These are phyloP conservation scores for Monosporascus ibericus DNA, from an alignment of 2,329 filamentous ascomycete genomes.

Conservation along the genomic window DNA sequence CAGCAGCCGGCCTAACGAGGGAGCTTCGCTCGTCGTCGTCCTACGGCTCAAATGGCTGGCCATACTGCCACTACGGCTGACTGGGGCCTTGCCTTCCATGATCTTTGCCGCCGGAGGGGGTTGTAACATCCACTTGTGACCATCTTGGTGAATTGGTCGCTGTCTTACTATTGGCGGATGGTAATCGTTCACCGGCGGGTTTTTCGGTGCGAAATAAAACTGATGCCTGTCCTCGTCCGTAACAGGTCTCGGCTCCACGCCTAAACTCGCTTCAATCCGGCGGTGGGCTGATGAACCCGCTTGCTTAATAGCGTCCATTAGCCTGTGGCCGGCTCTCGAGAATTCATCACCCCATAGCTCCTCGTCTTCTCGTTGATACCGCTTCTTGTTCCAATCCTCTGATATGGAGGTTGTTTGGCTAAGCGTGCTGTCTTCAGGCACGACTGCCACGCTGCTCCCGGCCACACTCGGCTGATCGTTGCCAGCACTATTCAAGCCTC, in stretches of 20 bases:
- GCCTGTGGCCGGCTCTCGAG: slow-evolving; percentile 45
- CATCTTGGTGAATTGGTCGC: slow-evolving; percentile 61
- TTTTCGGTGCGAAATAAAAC: slow-evolving; percentile 55
- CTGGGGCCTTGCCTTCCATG: slow-evolving; percentile 80
- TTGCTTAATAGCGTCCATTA: slow-evolving; percentile 54
- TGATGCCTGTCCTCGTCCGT: slow-evolving; percentile 45
- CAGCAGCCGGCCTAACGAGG: slow-evolving; percentile 36
- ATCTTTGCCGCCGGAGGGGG: slow-evolving; percentile 83
- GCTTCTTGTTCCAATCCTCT: slow-evolving; percentile 68
- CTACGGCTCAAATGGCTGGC: slow-evolving; percentile 43
- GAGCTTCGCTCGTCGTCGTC: slow-evolving; percentile 36
- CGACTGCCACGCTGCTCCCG: slow-evolving; percentile 27
- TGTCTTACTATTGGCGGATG: slow-evolving; percentile 80
- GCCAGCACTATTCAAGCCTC: slow-evolving; percentile 52
- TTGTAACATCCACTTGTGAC: slow-evolving; percentile 86
- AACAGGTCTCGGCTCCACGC: slow-evolving; percentile 45
- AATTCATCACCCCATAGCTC: slow-evolving; percentile 70
- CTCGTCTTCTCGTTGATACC: slow-evolving; percentile 85
- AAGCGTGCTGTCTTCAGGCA: slow-evolving; percentile 39
- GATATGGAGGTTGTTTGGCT: slow-evolving; percentile 29
- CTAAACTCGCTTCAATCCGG: slow-evolving; percentile 45
- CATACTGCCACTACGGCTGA: slow-evolving; percentile 56
- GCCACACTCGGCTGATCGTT: slow-evolving; percentile 41
- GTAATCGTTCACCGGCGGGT: slow-evolving; percentile 77
- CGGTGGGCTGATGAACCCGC: slow-evolving; percentile 51